Evolutionary conservation across 2,329 filamentous ascomycete genomes (phyloP).

Genomic region (Colletotrichum endophyticum): DNA sequence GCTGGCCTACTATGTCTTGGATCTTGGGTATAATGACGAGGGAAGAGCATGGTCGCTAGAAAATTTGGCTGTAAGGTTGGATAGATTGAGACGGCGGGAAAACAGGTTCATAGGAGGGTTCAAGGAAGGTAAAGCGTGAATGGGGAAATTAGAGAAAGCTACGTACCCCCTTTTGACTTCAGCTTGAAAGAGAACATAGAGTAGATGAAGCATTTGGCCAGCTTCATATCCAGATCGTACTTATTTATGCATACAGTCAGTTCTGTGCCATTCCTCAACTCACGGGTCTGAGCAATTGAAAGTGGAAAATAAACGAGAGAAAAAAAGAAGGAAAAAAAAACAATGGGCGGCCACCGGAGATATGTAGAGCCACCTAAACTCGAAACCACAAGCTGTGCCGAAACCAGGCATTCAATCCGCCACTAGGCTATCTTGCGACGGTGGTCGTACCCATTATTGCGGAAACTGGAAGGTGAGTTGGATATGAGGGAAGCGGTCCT

Average conservation of each 20-base stretch:
- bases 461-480: neutral
- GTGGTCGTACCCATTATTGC: neutral
- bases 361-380: neutral
- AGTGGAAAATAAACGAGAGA: neutral
- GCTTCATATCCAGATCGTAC: neutral
- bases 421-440: neutral
- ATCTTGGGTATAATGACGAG: constrained; percentile 26
- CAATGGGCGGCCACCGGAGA: neutral
- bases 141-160: neutral
- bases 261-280: neutral
- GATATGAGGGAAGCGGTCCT: rapidly evolving
- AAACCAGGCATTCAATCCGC: neutral
- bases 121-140: neutral
- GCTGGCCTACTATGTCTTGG: constrained; percentile 23
- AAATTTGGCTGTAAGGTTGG: constrained; percentile 4
- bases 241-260: neutral
- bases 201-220: neutral
- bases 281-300: neutral
- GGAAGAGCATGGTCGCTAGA: constrained; percentile 23
- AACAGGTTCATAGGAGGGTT: neutral
- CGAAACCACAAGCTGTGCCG: neutral
- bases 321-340: neutral
- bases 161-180: neutral
- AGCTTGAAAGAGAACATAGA: neutral
- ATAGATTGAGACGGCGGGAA: neutral